phyloP scores from a whole-genome alignment of 345 rosid species.

The Xanthoceras sorbifolium region DNA sequence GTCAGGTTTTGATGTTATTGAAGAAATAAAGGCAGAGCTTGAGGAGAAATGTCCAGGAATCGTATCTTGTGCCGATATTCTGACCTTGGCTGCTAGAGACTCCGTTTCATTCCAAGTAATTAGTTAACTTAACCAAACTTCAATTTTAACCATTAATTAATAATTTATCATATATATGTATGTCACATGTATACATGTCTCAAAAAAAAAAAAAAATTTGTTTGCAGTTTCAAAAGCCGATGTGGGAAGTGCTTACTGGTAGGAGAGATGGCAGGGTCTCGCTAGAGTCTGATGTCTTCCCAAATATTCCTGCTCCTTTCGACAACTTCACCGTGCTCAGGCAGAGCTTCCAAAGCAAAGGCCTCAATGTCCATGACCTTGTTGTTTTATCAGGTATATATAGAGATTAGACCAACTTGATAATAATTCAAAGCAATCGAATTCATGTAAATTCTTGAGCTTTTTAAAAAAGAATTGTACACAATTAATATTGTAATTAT shows the following conservation, averaged over 20 bases:
- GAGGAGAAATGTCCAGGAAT: constrained; percentile 59
- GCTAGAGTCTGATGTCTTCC: constrained; percentile 34
- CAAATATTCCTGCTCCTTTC: constrained; percentile 59
- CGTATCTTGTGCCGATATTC: constrained; percentile 70
- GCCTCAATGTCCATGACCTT: constrained; percentile 61
- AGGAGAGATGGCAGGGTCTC: constrained; percentile 73
- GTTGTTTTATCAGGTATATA: constrained; percentile 66
- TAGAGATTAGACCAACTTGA: no score
- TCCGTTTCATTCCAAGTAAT: constrained; percentile 53
- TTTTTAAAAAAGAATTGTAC: no score
- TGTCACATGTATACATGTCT: no score
- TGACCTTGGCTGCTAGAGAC: constrained; percentile 61
- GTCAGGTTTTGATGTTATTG: constrained; percentile 53
- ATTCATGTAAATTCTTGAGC: no score
- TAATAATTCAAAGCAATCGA: no score
- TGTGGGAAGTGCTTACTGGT: constrained; percentile 76
- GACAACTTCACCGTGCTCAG: constrained; percentile 49
- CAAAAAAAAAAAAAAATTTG: no score
- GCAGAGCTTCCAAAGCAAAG: constrained; percentile 36
- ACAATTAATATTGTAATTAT: background rate
- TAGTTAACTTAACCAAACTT: background rate
- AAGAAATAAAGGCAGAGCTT: constrained; percentile 50
- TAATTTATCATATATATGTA: background rate
- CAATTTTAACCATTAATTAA: no score
- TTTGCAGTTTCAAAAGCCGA: constrained; percentile 42